Conservation (phyloP, 768 basidiomycete genomes). For the Tulasnella sp. region DNA sequence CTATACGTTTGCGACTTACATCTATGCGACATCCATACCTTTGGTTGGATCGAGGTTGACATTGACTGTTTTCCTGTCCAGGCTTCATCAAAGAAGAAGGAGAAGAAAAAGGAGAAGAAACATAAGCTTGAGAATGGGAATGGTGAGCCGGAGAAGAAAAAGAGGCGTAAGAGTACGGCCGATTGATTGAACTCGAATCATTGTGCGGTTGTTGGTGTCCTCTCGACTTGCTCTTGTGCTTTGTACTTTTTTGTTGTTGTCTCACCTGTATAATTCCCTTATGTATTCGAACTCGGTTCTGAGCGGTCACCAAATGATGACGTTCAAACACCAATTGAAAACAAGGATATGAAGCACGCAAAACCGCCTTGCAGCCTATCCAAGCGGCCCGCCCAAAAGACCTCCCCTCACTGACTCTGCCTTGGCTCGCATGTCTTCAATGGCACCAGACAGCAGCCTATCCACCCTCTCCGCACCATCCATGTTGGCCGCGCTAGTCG, state of each 20-base stretch:
- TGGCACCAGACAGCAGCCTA: not conserved
- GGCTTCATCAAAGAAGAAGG: slow-evolving; percentile 6
- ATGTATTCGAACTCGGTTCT: no score
- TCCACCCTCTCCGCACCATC: slow-evolving; percentile 4
- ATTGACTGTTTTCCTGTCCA: not conserved
- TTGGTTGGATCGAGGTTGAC: no score
- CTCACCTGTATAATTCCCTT: no score
- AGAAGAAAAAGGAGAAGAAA: slow-evolving; percentile 15
- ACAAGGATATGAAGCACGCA: no score
- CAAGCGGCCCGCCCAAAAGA: not conserved
- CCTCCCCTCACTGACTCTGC: not conserved
- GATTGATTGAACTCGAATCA: no score
- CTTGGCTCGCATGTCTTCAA: not conserved
- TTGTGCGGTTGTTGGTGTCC: no score
- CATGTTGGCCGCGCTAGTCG: not conserved
- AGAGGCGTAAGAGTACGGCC: slow-evolving; percentile 14
- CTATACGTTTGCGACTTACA: not conserved
- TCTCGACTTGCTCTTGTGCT: no score
- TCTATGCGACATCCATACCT: no score
- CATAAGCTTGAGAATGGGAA: slow-evolving; percentile 8
- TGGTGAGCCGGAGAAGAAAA: slow-evolving; percentile 14
- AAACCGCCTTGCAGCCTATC: no score
- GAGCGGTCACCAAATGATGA: no score
- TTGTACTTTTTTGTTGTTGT: no score
- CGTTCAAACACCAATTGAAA: no score